phyloP scores from a whole-genome alignment of 1,284 basidiomycete species.

The Ustilago bromivora region DNA sequence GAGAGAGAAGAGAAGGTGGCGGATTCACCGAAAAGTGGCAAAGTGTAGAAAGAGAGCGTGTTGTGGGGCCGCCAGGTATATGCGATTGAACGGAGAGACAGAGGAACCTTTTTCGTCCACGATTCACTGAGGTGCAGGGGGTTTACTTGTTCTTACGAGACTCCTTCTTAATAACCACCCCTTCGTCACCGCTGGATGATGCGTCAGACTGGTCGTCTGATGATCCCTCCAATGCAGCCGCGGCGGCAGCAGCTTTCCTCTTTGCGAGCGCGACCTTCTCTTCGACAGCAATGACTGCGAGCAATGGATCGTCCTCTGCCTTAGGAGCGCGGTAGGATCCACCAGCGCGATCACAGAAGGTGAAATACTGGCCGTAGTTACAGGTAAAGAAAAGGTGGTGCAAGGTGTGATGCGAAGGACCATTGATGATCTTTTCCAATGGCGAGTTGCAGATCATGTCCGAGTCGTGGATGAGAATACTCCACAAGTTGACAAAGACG shows the following conservation, averaged over 20 bases:
- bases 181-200: slow-evolving; percentile 38
- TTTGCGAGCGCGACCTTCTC: slow-evolving; percentile 28
- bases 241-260: slow-evolving; percentile 21
- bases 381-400: slow-evolving; percentile 96
- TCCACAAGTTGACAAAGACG: slow-evolving; percentile 69
- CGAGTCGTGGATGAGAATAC: slow-evolving; percentile 86
- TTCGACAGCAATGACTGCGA: slow-evolving; percentile 70
- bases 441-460: slow-evolving; percentile 97
- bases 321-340: slow-evolving; percentile 89
- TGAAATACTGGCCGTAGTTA: slow-evolving; percentile 97
- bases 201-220: slow-evolving; percentile 34
- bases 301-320: slow-evolving; percentile 84
- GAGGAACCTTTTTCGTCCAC: background rate
- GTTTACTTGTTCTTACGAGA: slow-evolving; percentile 40
- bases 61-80: slow-evolving; percentile 14
- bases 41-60: background rate
- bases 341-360: slow-evolving; percentile 87
- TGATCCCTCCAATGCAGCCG: background rate
- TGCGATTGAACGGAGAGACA: slow-evolving; percentile 1
- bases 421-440: slow-evolving; percentile 92
- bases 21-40: background rate
- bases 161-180: slow-evolving; percentile 44
- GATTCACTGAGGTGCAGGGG: background rate
- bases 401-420: slow-evolving; percentile 95
- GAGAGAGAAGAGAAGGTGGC: slow-evolving; percentile 1